Base-by-base conservation (phyloP, 2,329 filamentous ascomycete species). In the Tolypocladium ovalisporum region DNA sequence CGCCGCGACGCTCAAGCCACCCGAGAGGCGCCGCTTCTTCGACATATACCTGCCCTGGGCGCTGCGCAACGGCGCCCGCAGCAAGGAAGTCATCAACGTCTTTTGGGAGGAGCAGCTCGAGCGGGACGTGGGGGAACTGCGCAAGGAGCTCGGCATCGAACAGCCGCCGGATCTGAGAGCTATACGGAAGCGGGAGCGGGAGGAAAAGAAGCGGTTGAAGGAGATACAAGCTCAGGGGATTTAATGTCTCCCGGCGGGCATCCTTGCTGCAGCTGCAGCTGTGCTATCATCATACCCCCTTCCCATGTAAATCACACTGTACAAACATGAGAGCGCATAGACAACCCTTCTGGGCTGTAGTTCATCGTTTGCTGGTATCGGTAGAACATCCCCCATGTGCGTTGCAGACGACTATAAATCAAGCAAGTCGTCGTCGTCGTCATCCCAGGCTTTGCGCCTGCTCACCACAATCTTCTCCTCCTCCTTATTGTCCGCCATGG, bases 101-200 rank as follows among this genome's bases (percentile, higher is more conserved):
- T 99, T 96, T 69, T 99, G 94, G 94, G 94, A 99, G 74, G 90
- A 97, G 76, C 83, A 93, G 75, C 73, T 99, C 63, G 87, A 92
- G 75, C 89, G 85, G 58, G 87, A 96, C 71, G 89, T 96, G 32
- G 80, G 84, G 55, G 88, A 86, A 62, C 68, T 99, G 69, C 81
- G 94, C 62, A 71, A 67, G 5, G 81, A 91, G 68, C 70, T 99
- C 65, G 86, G 89, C 2, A 91, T 99, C 56, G 90, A 97, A 76
- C 84, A 83, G 68, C 94, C 94, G 39, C 90, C 92, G 9, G 91
- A 97, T 72, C 75, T 97, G 73, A 81, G 93, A 65, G 81, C 82
- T 32, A 89, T 93, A 54, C 79, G 94, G 63, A 87, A 81, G 73
- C 77, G 78, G 68, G 83, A 90, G 62, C 81, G 83, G 63, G 84